Conservation (phyloP, 768 basidiomycete species). For the Pleurotus platypus region DNA sequence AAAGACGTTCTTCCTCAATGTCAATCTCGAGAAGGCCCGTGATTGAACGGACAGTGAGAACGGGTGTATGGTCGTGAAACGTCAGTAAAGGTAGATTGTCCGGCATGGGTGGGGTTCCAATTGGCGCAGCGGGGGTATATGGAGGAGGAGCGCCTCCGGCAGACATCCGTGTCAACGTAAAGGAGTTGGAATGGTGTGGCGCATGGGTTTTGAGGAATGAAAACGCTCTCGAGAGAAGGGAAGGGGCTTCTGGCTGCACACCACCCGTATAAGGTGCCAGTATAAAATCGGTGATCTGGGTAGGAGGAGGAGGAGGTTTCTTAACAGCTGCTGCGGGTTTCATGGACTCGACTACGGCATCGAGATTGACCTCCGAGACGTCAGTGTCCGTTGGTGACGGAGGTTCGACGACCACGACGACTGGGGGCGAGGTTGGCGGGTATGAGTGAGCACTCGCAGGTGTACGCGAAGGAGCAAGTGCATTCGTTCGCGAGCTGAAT, state of each 20-base stretch:
- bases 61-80: conserved; percentile 72
- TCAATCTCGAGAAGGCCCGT: conserved; percentile 68
- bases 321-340: not conserved
- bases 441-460: conserved; percentile 49
- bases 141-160: conserved; percentile 32
- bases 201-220: conserved; percentile 43
- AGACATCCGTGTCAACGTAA: conserved; percentile 38
- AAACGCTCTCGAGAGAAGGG: conserved; percentile 49
- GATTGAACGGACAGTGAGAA: conserved; percentile 53
- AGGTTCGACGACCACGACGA: conserved; percentile 23
- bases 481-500: conserved; percentile 50
- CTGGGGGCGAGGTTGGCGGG: conserved; percentile 49
- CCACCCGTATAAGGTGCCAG: conserved; percentile 41
- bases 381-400: conserved; percentile 28
- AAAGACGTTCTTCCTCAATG: conserved; percentile 42
- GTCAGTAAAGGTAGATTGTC: conserved; percentile 43
- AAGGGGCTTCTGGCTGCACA: conserved; percentile 30
- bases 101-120: conserved; percentile 10
- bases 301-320: conserved; percentile 17
- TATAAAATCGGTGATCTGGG: conserved; percentile 50
- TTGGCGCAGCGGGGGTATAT: conserved; percentile 22
- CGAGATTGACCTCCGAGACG: conserved; percentile 22
- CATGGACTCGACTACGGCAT: conserved; percentile 5
- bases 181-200: conserved; percentile 61
- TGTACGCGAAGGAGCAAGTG: conserved; percentile 14